Evolutionary conservation across 2,329 filamentous ascomycete species (phyloP).

Genomic region (Xylaria sp.): DNA sequence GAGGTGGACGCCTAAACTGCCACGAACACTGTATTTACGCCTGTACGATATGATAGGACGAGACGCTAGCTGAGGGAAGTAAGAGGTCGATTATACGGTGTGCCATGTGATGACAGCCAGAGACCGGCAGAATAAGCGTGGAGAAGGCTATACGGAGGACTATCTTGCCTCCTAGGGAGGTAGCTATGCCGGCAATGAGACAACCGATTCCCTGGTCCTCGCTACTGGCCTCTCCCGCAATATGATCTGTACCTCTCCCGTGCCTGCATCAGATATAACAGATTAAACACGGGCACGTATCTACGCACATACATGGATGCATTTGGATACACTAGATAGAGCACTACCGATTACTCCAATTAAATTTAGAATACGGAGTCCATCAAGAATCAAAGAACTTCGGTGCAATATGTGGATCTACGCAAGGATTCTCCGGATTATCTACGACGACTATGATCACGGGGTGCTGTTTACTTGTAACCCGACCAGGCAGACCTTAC

Average conservation of each 20-base stretch:
- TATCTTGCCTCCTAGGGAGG: neutral
- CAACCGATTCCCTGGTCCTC: neutral
- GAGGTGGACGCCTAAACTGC: too few species aligned
- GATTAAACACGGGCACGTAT: neutral
- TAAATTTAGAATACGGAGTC: neutral
- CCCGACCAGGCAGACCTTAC: neutral
- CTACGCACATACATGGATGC: neutral
- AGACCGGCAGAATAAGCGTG: neutral
- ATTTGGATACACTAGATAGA: neutral
- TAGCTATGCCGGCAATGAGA: neutral
- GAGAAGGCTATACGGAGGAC: neutral
- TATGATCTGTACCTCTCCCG: neutral
- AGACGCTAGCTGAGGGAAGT: too few species aligned
- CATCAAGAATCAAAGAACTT: neutral
- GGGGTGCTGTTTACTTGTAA: neutral
- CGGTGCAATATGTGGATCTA: neutral
- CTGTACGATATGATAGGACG: neutral
- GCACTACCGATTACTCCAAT: neutral
- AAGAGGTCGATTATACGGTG: neutral
- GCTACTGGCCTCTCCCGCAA: neutral
- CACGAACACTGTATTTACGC: neutral
- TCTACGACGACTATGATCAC: neutral
- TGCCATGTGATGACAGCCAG: neutral
- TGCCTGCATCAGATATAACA: neutral
- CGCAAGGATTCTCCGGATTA: neutral